A percentile compares a stretch with the other conserved stretches of the same genome.
phyloP scores from a whole-genome alignment of 1,284 basidiomycete species.

The Microbotryum saponariae region DNA sequence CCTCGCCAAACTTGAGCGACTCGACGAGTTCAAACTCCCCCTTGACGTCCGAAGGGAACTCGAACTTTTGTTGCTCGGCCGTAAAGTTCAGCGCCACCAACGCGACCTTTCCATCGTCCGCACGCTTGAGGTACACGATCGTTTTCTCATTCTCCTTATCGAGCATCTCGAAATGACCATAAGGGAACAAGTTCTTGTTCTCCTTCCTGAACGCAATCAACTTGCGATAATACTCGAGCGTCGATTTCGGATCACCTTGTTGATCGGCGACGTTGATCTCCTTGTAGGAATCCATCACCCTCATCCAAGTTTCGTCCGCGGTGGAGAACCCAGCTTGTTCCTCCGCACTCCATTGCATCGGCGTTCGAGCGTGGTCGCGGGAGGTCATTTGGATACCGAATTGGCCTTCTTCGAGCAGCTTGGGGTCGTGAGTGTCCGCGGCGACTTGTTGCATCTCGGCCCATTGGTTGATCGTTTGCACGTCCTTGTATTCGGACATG shows the following conservation, averaged over 20 bases:
- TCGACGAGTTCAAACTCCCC: not conserved
- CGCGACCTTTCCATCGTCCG: slow-evolving; percentile 34
- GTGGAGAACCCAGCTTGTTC: slow-evolving; percentile 58
- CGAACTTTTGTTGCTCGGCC: slow-evolving; percentile 32
- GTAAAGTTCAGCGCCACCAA: slow-evolving; percentile 53
- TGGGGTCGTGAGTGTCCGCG: slow-evolving; percentile 45
- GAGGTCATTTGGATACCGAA: slow-evolving; percentile 56
- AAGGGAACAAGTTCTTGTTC: slow-evolving; percentile 41
- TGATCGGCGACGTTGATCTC: slow-evolving; percentile 57
- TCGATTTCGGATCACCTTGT: slow-evolving; percentile 44
- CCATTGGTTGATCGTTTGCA: slow-evolving; percentile 36
- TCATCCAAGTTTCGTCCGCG: slow-evolving; percentile 60
- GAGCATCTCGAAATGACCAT: slow-evolving; percentile 53
- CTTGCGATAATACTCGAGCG: slow-evolving; percentile 55
- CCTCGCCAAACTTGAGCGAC: not conserved
- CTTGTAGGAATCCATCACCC: slow-evolving; percentile 61
- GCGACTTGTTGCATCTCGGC: slow-evolving; percentile 39
- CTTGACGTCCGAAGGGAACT: slow-evolving; percentile 2
- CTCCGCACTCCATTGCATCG: slow-evolving; percentile 59
- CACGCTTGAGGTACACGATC: slow-evolving; percentile 51
- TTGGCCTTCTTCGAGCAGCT: slow-evolving; percentile 53
- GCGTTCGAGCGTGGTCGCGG: slow-evolving; percentile 61
- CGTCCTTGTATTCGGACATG: slow-evolving; percentile 42
- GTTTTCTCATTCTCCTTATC: slow-evolving; percentile 48
- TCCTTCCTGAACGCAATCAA: slow-evolving; percentile 53